A percentile compares a stretch with the other conserved stretches of the same genome.
Conservation (phyloP, 192 early-diverging fungal species). For the Phycomyces blakesleeanus region DNA sequence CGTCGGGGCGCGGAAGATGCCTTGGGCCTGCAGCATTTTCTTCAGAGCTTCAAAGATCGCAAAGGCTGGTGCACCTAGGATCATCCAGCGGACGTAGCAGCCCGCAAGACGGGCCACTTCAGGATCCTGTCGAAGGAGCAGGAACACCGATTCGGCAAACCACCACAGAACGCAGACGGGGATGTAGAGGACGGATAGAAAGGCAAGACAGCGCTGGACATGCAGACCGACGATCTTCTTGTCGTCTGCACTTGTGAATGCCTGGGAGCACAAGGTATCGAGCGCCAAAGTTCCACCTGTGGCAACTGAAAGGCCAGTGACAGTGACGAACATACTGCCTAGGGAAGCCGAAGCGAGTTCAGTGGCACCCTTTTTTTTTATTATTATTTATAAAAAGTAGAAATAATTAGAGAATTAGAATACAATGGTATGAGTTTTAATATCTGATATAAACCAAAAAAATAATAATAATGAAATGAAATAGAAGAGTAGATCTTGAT, state of each 20-base stretch:
- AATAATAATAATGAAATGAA: neutral
- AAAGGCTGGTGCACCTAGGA: slow-evolving; percentile 70
- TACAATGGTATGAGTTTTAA: too few species aligned
- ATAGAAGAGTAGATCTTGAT: neutral
- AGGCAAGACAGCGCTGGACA: slow-evolving; percentile 77
- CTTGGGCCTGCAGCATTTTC: slow-evolving; percentile 85
- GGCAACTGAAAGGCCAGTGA: slow-evolving; percentile 62
- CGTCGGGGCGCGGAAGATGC: slow-evolving; percentile 63
- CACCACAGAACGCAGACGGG: slow-evolving; percentile 66
- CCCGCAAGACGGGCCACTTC: slow-evolving; percentile 61
- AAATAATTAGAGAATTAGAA: too few species aligned
- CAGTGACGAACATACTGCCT: slow-evolving; percentile 66
- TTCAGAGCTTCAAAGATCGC: slow-evolving; percentile 81
- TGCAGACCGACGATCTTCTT: slow-evolving; percentile 64
- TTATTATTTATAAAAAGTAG: too few species aligned
- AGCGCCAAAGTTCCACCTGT: slow-evolving; percentile 65
- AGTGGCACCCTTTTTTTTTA: slow-evolving; percentile 42
- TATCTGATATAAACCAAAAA: neutral
- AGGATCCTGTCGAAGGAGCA: slow-evolving; percentile 71
- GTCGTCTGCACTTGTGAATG: slow-evolving; percentile 62
- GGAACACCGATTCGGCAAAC: slow-evolving; percentile 67
- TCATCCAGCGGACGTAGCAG: slow-evolving; percentile 58
- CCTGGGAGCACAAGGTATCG: slow-evolving; percentile 74
- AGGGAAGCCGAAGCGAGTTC: slow-evolving; percentile 70
- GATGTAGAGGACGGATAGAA: slow-evolving; percentile 60